Evolutionary conservation across 192 early-diverging fungal species (phyloP).

Genomic region (Mortierella antarctica): DNA sequence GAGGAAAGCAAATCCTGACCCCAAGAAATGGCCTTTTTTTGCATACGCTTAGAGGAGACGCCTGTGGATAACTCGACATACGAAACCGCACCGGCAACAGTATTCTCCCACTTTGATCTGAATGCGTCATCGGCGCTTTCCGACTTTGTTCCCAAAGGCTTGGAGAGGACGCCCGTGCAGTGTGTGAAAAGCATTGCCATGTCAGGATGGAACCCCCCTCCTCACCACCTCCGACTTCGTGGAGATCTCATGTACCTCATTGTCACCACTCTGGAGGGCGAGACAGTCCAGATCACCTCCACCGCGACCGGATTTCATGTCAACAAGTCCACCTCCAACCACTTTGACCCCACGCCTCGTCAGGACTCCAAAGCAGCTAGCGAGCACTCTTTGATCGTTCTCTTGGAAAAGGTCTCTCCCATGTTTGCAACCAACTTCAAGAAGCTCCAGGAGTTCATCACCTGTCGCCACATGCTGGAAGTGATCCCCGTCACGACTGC

Average conservation of each 20-base stretch:
- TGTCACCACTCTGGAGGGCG: constrained; percentile 87
- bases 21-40: not conserved
- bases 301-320: constrained; percentile 88
- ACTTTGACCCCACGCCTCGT: constrained; percentile 70
- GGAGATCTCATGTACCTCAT: constrained; percentile 93
- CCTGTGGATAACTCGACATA: constrained; percentile 45
- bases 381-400: constrained; percentile 74
- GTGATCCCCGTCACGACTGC: constrained; percentile 77
- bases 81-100: constrained; percentile 57
- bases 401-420: constrained; percentile 74
- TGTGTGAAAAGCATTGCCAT: constrained; percentile 80
- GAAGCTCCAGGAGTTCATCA: constrained; percentile 72
- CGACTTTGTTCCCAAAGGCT: constrained; percentile 65
- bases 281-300: constrained; percentile 88
- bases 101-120: constrained; percentile 63
- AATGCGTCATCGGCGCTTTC: constrained; percentile 57
- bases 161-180: constrained; percentile 65
- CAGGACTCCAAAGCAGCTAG: constrained; percentile 54
- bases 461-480: constrained; percentile 79
- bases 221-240: constrained; percentile 74
- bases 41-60: constrained; percentile 21
- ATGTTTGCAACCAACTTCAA: constrained; percentile 77
- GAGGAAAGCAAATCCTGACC: constrained; percentile 21
- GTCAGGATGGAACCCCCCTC: constrained; percentile 95
- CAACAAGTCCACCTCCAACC: constrained; percentile 78